Percentiles rank a stretch among this genome's conserved stretches.
Evolutionary conservation across 192 early-diverging fungal genomes (phyloP).

Genomic region (Radiomyces spectabilis): DNA sequence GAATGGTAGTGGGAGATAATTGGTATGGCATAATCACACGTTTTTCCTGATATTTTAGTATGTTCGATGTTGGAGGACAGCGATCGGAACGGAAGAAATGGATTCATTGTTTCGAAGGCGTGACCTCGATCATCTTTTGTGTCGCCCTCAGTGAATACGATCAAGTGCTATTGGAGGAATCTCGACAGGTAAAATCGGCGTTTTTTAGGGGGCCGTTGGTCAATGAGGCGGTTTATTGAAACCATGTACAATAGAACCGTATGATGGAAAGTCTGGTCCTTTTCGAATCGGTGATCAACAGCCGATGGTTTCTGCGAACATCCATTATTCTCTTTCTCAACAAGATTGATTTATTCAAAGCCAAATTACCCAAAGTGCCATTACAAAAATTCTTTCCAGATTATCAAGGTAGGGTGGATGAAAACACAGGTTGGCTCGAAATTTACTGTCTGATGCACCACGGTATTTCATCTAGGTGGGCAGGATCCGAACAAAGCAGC

Average conservation of each 20-base stretch:
- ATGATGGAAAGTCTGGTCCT: constrained; percentile 78
- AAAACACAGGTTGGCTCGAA: constrained; percentile 74
- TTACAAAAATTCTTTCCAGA: constrained; percentile 73
- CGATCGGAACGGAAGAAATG: constrained; percentile 65
- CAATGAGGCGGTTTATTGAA: too few species aligned
- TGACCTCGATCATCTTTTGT: constrained; percentile 80
- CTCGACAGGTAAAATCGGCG: constrained; percentile 24
- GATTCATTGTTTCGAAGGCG: constrained; percentile 69
- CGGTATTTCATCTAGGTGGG: constrained; percentile 36
- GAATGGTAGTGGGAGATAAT: too few species aligned
- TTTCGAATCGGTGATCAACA: constrained; percentile 82
- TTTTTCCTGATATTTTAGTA: constrained; percentile 26
- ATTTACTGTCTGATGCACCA: constrained; percentile 71
- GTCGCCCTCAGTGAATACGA: constrained; percentile 81
- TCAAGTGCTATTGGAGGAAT: constrained; percentile 74
- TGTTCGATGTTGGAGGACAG: constrained; percentile 75
- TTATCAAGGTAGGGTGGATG: constrained; percentile 61
- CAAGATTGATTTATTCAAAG: constrained; percentile 74
- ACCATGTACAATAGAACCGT: too few species aligned
- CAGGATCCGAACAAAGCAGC: constrained; percentile 73
- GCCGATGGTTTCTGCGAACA: constrained; percentile 75
- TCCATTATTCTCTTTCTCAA: constrained; percentile 82
- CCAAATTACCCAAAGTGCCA: constrained; percentile 63
- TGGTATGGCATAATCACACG: too few species aligned
- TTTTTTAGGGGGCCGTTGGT: too few species aligned